A percentile compares a stretch with the other conserved stretches of the same genome.
Evolutionary conservation across 23 red algal species (phyloP).

Genomic region (Pyropia yezoensis): DNA sequence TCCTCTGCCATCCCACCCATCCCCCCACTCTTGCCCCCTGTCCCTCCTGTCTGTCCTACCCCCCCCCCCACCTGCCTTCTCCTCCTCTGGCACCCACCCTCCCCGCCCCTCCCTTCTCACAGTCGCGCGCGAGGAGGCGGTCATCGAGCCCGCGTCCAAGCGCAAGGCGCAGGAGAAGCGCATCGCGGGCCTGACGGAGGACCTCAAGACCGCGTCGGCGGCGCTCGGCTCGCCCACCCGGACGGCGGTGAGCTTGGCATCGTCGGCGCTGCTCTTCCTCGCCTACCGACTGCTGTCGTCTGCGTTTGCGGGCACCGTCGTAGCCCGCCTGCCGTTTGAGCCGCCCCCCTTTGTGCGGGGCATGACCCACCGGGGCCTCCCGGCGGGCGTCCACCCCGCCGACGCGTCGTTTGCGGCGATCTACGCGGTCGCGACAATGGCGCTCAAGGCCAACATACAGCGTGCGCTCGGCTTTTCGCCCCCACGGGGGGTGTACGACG

Average conservation of each 20-base stretch:
- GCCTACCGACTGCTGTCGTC: slow-evolving; percentile 44
- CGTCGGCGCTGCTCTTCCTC: slow-evolving; percentile 30
- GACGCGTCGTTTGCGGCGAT: slow-evolving; percentile 48
- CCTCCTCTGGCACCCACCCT: not conserved
- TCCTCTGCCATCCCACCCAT: too few relatives aligned
- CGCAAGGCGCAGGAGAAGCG: slow-evolving; percentile 64
- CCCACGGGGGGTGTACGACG: slow-evolving; percentile 35
- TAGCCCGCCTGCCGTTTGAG: slow-evolving; percentile 64
- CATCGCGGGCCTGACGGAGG: slow-evolving; percentile 51
- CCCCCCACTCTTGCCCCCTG: too few relatives aligned
- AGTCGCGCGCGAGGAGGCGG: slow-evolving; percentile 64
- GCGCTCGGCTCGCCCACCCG: slow-evolving; percentile 18
- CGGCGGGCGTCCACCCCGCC: slow-evolving; percentile 15
- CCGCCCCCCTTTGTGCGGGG: slow-evolving; percentile 37
- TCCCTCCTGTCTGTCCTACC: too few relatives aligned
- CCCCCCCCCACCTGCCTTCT: not conserved
- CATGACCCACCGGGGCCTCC: slow-evolving; percentile 49
- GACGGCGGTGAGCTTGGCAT: slow-evolving; percentile 22
- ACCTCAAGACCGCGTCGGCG: slow-evolving; percentile 45
- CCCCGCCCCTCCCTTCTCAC: not conserved
- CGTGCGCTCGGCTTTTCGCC: slow-evolving; percentile 46
- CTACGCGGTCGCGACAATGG: slow-evolving; percentile 63
- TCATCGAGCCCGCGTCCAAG: slow-evolving; percentile 46
- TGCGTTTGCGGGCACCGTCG: slow-evolving; percentile 23
- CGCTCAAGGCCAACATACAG: slow-evolving; percentile 58